Evolutionary conservation across 108 stramenopile genomes (phyloP).

Genomic region (Cyclostephanos invisitatus): DNA sequence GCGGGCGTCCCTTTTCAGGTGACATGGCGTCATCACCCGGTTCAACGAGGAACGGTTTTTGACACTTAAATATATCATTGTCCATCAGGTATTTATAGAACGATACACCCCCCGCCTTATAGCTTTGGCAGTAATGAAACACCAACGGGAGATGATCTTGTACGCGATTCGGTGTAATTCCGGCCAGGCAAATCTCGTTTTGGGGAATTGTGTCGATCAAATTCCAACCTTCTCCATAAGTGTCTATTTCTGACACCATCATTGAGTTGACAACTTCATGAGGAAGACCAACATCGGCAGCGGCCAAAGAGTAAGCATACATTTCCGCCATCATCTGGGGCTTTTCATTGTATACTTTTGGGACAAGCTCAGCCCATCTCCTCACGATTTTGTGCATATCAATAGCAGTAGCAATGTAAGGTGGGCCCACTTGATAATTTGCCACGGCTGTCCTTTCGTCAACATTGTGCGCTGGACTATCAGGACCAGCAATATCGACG

Average conservation of each 20-base stretch:
- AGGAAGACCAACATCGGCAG: constrained; percentile 75
- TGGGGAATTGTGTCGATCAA: constrained; percentile 50
- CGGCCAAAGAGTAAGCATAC: constrained; percentile 83
- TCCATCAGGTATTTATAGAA: constrained; percentile 75
- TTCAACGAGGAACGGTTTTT: constrained; percentile 58
- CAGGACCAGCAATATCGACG: constrained; percentile 53
- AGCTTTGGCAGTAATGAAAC: constrained; percentile 84
- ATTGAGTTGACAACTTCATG: constrained; percentile 77
- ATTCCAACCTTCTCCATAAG: constrained; percentile 80
- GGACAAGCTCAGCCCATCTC: constrained; percentile 78
- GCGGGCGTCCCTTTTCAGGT: constrained; percentile 21
- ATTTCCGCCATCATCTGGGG: constrained; percentile 49
- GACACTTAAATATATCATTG: constrained; percentile 67
- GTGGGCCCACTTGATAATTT: constrained; percentile 88
- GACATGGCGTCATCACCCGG: constrained; percentile 59
- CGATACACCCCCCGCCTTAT: constrained; percentile 62
- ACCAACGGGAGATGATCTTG: constrained; percentile 51
- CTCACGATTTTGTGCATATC: constrained; percentile 81
- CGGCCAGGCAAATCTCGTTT: constrained; percentile 26
- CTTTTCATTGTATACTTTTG: constrained; percentile 55
- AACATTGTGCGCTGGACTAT: constrained; percentile 49
- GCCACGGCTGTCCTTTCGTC: constrained; percentile 49
- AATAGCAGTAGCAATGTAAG: constrained; percentile 82
- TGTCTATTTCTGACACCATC: constrained; percentile 68
- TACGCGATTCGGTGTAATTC: constrained; percentile 24